Evolutionary conservation across 768 basidiomycete species (phyloP), one percentile per base, ranked within the genome.

Genomic region (Crepidotus variabilis): DNA sequence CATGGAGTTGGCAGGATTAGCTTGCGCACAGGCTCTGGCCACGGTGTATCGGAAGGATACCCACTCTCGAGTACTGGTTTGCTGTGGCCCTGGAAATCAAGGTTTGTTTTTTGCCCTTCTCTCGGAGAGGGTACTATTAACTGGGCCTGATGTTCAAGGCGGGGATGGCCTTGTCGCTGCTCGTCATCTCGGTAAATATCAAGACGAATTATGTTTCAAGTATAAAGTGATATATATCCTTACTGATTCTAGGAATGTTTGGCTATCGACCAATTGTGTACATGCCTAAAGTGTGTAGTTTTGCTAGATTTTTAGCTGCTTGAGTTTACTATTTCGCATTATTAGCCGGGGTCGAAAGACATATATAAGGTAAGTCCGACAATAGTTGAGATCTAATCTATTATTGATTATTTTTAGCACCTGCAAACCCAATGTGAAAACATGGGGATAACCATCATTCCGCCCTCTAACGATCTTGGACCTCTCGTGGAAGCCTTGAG

Each of bases 131-230:
- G n/a, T 33, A 13, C n/a, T 13, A 10, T 14, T 21, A 43, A 22
- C 46, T 61, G 23, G n/a, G 43, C 6, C 50, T 21, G 18, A 14
- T 6, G 63, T 36, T 55, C 11, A 55, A 74, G 90, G 94, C 1
- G 97, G 97, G 11, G 97, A 99, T 72, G 97, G 97, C 2, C 76
- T 99, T 0, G 96, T 98, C 22, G 97, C 97, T 24, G 97, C 97
- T 45, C 80, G 96, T 46, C 97, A 99, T 73, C 81, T 99, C 7
- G 85, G 92, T 91, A 61, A 54, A 82, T 66, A 9, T 13, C 16
- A 22, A 18, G 14, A 28, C 11, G n/a, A n/a, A n/a, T n/a, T n/a
- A n/a, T n/a, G n/a, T n/a, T n/a, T n/a, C 32, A 35, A 10, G 24
- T 56, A 34, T 59, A 4, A 49, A 39, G 23, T 46, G 46, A 55